Conservation (phyloP, 345 rosid genomes). For the Eucalyptus globulus region DNA sequence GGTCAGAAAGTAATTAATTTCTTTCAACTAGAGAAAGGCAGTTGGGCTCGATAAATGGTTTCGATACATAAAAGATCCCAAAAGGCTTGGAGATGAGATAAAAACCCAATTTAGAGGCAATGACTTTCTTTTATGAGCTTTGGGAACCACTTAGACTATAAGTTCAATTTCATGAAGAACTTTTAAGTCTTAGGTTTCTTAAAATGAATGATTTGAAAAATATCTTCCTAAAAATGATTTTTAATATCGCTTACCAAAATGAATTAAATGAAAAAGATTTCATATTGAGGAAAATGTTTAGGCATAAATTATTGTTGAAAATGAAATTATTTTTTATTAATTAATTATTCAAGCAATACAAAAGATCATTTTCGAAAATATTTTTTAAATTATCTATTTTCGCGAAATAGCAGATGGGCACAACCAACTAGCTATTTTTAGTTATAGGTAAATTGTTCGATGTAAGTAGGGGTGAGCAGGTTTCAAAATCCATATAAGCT, state of each 20-base stretch:
- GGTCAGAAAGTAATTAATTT: not conserved
- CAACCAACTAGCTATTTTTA: not conserved
- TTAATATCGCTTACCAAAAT: too few species aligned
- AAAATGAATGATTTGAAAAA: too few species aligned
- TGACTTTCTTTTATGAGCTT: not conserved
- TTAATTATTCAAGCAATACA: not conserved
- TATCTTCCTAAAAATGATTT: too few species aligned
- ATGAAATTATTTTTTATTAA: too few species aligned
- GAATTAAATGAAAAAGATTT: too few species aligned
- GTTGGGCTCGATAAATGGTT: not conserved
- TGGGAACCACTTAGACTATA: not conserved
- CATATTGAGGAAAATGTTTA: not conserved
- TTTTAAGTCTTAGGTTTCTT: not conserved
- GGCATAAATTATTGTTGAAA: not conserved
- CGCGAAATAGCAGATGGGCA: not conserved
- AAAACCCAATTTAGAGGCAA: not conserved
- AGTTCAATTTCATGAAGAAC: not conserved
- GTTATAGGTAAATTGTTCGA: not conserved
- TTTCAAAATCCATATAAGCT: fast-evolving
- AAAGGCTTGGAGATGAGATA: not conserved
- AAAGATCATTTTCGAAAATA: too few species aligned
- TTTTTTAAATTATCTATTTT: too few species aligned
- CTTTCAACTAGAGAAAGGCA: not conserved
- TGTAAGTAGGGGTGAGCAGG: not conserved
- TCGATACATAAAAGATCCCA: not conserved